These are phyloP conservation scores for Amanita polypyramis DNA, from an alignment of 768 basidiomycete species.

Conservation along the genomic window DNA sequence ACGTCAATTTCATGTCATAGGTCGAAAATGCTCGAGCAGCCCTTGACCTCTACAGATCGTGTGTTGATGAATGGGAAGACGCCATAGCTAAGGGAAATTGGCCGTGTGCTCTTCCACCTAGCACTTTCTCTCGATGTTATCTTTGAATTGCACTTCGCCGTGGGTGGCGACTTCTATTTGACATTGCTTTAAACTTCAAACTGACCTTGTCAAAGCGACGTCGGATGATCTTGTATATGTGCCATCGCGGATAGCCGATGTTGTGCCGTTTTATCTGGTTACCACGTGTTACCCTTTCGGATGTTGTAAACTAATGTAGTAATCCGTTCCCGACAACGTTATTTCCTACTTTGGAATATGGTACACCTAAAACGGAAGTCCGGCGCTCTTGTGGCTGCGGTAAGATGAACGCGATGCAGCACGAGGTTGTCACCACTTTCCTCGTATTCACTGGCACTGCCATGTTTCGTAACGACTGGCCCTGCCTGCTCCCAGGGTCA, in stretches of 20 bases:
- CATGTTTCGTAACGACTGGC: background rate
- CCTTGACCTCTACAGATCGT: constrained; percentile 46
- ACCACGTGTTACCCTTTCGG: background rate
- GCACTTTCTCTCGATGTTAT: constrained; percentile 75
- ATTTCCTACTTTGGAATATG: constrained; percentile 18
- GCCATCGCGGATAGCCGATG: background rate
- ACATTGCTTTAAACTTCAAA: background rate
- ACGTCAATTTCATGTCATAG: constrained; percentile 25
- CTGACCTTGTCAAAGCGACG: background rate
- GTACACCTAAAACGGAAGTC: constrained; percentile 22
- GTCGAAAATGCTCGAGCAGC: constrained; percentile 66
- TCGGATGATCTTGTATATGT: background rate
- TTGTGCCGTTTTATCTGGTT: background rate
- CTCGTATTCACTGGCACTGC: background rate
- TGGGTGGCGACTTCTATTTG: background rate
- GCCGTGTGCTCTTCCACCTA: constrained; percentile 70
- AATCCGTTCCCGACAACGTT: background rate
- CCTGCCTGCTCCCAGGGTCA: no score
- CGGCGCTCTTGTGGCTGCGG: background rate
- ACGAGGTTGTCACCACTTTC: background rate
- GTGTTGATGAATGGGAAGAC: constrained; percentile 56
- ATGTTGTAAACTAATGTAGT: background rate
- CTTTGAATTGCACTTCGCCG: constrained; percentile 22
- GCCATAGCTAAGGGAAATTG: constrained; percentile 51
- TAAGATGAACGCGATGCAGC: constrained; percentile 1